Conservation (phyloP, 2,329 filamentous ascomycete genomes). For the Magnaporthiopsis incrustans region DNA sequence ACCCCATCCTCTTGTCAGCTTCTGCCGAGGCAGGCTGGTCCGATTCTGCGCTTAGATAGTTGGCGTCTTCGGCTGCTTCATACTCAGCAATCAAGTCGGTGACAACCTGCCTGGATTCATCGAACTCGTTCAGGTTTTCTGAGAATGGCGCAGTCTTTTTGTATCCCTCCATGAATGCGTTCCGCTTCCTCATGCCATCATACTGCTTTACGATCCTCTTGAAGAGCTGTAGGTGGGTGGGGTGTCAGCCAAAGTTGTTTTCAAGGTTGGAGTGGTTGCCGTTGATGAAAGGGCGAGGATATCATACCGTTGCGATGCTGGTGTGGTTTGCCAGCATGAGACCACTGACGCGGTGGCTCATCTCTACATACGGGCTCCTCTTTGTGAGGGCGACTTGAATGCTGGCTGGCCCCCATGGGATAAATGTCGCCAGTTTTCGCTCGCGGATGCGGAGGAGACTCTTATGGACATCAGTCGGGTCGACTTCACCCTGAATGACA, state of each 20-base stretch:
- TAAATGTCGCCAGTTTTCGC: conserved; percentile 87
- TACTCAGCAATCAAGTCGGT: conserved; percentile 89
- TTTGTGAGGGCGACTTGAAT: conserved; percentile 97
- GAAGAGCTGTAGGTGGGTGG: conserved; percentile 53
- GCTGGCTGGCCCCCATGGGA: conserved; percentile 95
- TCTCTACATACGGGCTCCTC: conserved; percentile 90
- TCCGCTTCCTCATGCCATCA: conserved; percentile 88
- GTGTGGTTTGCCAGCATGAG: conserved; percentile 98
- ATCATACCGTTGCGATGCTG: conserved; percentile 75
- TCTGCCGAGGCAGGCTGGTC: conserved; percentile 46
- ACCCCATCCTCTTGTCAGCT: conserved; percentile 38
- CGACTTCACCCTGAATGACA: conserved; percentile 97
- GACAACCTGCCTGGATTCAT: conserved; percentile 87
- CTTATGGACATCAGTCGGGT: conserved; percentile 97
- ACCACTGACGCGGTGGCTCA: conserved; percentile 88
- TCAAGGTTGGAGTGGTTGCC: conserved; percentile 2
- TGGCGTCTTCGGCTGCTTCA: conserved; percentile 83
- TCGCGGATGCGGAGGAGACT: conserved; percentile 93
- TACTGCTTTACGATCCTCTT: conserved; percentile 90
- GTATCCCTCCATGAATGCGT: conserved; percentile 93
- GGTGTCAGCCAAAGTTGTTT: conserved; percentile 7
- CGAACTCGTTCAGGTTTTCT: conserved; percentile 88
- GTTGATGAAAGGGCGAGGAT: background rate
- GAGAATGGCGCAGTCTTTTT: conserved; percentile 92
- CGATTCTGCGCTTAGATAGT: conserved; percentile 75